A percentile compares a stretch with the other conserved stretches of the same genome.
phyloP scores from a whole-genome alignment of 257 asterid species.

The Nicotiana obtusifolia region DNA sequence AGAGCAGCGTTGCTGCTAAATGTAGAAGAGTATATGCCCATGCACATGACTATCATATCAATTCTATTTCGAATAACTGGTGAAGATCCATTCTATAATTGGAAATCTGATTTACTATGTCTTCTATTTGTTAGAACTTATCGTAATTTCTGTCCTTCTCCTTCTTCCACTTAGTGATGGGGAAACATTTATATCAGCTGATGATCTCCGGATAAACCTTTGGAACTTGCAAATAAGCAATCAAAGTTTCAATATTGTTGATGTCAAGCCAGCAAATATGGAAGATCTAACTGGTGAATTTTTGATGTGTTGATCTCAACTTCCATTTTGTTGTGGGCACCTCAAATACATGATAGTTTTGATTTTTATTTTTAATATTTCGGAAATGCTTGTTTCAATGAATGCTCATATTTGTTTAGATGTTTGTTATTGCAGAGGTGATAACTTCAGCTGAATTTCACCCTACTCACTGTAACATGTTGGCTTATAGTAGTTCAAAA shows the following conservation, averaged over 20 bases:
- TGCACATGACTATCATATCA: slow-evolving; percentile 88
- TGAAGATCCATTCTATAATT: slow-evolving; percentile 12
- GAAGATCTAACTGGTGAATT: slow-evolving; percentile 79
- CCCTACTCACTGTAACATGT: slow-evolving; percentile 80
- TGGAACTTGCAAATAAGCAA: slow-evolving; percentile 89
- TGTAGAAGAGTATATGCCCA: slow-evolving; percentile 88
- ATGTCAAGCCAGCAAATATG: slow-evolving; percentile 86
- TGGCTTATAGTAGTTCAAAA: slow-evolving; percentile 87
- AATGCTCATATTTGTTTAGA: neutral
- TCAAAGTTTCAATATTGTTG: slow-evolving; percentile 88
- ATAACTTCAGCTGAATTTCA: slow-evolving; percentile 91
- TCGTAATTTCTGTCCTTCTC: neutral
- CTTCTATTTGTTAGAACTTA: neutral
- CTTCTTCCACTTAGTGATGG: slow-evolving; percentile 59
- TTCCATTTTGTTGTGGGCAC: slow-evolving; percentile 8
- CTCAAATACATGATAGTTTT: neutral
- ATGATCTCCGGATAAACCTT: slow-evolving; percentile 78
- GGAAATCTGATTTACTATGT: neutral
- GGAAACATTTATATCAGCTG: slow-evolving; percentile 91
- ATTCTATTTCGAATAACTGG: slow-evolving; percentile 87
- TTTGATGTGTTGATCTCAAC: neutral
- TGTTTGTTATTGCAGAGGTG: slow-evolving; percentile 61
- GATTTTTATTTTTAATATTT: neutral
- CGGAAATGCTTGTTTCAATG: neutral
- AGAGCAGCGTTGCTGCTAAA: slow-evolving; percentile 70